A percentile compares a stretch with the other conserved stretches of the same genome.
Evolutionary conservation across 495 filamentous ascomycete species (phyloP).

Genomic region (Sporormia fimetaria): DNA sequence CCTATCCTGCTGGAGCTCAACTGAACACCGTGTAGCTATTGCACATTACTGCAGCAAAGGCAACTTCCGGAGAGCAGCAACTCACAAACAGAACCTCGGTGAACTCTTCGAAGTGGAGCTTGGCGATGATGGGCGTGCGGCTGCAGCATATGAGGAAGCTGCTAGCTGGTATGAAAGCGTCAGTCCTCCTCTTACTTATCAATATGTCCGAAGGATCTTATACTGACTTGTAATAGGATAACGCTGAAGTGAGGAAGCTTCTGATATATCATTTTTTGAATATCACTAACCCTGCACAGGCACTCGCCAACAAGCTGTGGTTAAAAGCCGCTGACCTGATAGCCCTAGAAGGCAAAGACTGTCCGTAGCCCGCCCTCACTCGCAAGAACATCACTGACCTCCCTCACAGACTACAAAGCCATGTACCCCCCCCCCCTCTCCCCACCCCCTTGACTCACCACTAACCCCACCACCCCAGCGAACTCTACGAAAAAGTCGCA

Average conservation of each 20-base stretch:
- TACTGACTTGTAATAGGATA: constrained; percentile 18
- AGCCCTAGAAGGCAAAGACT: constrained; percentile 61
- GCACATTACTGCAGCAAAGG: constrained; percentile 36
- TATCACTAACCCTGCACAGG: constrained; percentile 32
- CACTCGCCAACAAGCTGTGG: constrained; percentile 75
- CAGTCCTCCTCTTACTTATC: constrained; percentile 28
- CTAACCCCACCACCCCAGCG: constrained; percentile 35
- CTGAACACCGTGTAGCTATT: too few relatives aligned
- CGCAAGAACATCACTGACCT: neutral
- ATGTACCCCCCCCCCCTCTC: constrained; percentile 8
- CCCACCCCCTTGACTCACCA: neutral
- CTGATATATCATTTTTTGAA: neutral
- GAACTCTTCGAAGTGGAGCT: constrained; percentile 73
- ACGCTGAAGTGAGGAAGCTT: constrained; percentile 16
- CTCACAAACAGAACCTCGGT: constrained; percentile 72
- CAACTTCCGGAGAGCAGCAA: constrained; percentile 78
- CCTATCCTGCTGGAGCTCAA: neutral
- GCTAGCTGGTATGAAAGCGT: constrained; percentile 90
- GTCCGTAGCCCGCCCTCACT: neutral
- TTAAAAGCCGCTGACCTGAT: constrained; percentile 81
- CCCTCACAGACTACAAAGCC: constrained; percentile 17
- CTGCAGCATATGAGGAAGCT: constrained; percentile 64
- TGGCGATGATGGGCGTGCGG: constrained; percentile 60
- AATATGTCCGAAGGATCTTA: neutral
- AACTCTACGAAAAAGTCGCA: constrained; percentile 71